Conservation (phyloP, 208 protist genomes). For the Crithidia thermophila region DNA sequence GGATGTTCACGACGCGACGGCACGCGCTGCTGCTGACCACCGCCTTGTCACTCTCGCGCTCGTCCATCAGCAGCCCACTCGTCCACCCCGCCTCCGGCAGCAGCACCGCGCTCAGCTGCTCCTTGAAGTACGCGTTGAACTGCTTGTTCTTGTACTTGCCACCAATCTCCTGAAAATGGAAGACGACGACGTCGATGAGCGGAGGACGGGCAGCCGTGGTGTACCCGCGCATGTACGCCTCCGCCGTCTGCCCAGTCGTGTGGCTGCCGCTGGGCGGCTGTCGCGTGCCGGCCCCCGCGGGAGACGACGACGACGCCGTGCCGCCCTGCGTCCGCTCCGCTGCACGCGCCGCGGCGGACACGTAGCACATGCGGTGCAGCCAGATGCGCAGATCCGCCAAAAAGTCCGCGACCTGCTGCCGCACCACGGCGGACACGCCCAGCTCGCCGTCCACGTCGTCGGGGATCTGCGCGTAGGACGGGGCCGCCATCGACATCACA, state of each 20-base stretch:
- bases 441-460: constrained; percentile 8
- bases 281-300: not conserved
- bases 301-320: not conserved
- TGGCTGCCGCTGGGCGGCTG: not conserved
- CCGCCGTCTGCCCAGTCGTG: not conserved
- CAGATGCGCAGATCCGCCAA: constrained; percentile 61
- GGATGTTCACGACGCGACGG: not conserved
- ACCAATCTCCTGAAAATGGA: constrained; percentile 88
- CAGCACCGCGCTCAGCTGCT: constrained; percentile 38
- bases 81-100: constrained; percentile 79
- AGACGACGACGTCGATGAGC: constrained; percentile 76
- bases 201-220: constrained; percentile 34
- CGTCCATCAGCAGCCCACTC: constrained; percentile 77
- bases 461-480: constrained; percentile 2
- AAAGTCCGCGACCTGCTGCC: constrained; percentile 47
- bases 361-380: constrained; percentile 48
- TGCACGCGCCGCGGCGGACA: constrained; percentile 27
- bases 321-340: constrained; percentile 1
- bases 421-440: constrained; percentile 14
- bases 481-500: not conserved
- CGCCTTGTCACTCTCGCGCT: constrained; percentile 17
- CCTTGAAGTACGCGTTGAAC: constrained; percentile 60
- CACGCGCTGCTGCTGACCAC: constrained; percentile 17
- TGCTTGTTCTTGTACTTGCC: constrained; percentile 58
- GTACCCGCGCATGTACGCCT: constrained; percentile 27